These are phyloP conservation scores for Arthrocladium fulminans DNA, from an alignment of 2,329 filamentous ascomycete species.

Conservation along the genomic window DNA sequence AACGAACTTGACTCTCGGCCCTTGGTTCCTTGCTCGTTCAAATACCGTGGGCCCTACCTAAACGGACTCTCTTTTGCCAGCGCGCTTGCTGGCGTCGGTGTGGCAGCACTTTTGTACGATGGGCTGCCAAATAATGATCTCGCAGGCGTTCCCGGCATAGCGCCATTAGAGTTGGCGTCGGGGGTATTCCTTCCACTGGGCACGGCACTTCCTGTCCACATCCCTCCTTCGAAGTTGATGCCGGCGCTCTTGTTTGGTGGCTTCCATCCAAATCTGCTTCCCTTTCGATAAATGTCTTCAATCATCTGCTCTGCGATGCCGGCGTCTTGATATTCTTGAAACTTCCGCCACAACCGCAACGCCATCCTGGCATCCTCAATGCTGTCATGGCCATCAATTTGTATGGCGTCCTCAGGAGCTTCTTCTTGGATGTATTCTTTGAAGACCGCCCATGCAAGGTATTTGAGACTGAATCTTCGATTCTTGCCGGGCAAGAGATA, in stretches of 20 bases:
- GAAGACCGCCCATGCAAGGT: slow-evolving; percentile 81
- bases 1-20: neutral
- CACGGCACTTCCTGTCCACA: slow-evolving; percentile 17
- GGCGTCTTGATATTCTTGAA: slow-evolving; percentile 77
- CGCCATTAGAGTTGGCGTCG: slow-evolving; percentile 14
- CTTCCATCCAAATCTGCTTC: slow-evolving; percentile 49
- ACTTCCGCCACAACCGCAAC: slow-evolving; percentile 80
- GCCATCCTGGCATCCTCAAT: slow-evolving; percentile 93
- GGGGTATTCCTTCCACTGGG: slow-evolving; percentile 26
- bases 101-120: slow-evolving; percentile 11
- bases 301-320: slow-evolving; percentile 76
- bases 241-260: slow-evolving; percentile 38
- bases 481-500: slow-evolving; percentile 75
- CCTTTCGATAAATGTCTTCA: slow-evolving; percentile 72
- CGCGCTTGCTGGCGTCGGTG: slow-evolving; percentile 21
- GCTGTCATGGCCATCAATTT: slow-evolving; percentile 61
- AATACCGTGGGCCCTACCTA: slow-evolving; percentile 8
- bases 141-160: slow-evolving; percentile 4
- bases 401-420: slow-evolving; percentile 34
- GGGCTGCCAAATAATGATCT: slow-evolving; percentile 4
- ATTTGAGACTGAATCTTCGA: slow-evolving; percentile 82
- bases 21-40: neutral
- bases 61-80: slow-evolving; percentile 20
- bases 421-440: slow-evolving; percentile 90
- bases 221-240: slow-evolving; percentile 23